These are phyloP conservation scores for Podila epicladia DNA, from an alignment of 192 early-diverging fungal genomes.

Conservation along the genomic window DNA sequence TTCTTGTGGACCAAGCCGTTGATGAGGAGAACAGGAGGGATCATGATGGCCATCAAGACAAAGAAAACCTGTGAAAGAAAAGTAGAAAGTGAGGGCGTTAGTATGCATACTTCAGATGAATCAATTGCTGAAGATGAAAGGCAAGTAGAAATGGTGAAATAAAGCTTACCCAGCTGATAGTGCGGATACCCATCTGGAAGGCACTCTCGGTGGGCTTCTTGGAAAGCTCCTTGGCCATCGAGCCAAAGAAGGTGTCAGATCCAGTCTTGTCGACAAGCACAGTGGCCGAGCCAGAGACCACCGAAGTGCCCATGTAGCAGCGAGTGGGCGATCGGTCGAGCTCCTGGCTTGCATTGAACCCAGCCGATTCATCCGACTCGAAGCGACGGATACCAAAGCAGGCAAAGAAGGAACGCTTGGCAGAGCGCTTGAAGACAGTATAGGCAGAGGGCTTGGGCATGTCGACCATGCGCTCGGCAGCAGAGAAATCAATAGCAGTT, in stretches of 20 bases:
- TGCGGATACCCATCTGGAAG: slow-evolving; percentile 57
- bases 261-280: slow-evolving; percentile 59
- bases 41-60: slow-evolving; percentile 53
- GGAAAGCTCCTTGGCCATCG: slow-evolving; percentile 52
- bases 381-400: slow-evolving; percentile 41
- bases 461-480: neutral
- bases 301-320: slow-evolving; percentile 58
- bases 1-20: slow-evolving; percentile 48
- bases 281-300: slow-evolving; percentile 59
- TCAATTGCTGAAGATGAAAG: too few relatives aligned
- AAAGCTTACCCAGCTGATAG: slow-evolving; percentile 43
- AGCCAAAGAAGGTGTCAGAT: slow-evolving; percentile 54
- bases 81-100: neutral
- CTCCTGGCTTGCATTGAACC: slow-evolving; percentile 2
- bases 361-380: slow-evolving; percentile 10
- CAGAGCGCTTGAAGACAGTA: slow-evolving; percentile 10
- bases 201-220: slow-evolving; percentile 42
- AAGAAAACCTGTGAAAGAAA: slow-evolving; percentile 34
- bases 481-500: neutral
- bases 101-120: too few relatives aligned
- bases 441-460: neutral
- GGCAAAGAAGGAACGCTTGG: slow-evolving; percentile 12
- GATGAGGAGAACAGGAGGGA: slow-evolving; percentile 57
- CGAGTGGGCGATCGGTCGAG: slow-evolving; percentile 36
- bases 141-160: neutral